A percentile compares a stretch with the other conserved stretches of the same genome.
phyloP scores from a whole-genome alignment of 345 rosid genomes.

The Eucalyptus grandis region DNA sequence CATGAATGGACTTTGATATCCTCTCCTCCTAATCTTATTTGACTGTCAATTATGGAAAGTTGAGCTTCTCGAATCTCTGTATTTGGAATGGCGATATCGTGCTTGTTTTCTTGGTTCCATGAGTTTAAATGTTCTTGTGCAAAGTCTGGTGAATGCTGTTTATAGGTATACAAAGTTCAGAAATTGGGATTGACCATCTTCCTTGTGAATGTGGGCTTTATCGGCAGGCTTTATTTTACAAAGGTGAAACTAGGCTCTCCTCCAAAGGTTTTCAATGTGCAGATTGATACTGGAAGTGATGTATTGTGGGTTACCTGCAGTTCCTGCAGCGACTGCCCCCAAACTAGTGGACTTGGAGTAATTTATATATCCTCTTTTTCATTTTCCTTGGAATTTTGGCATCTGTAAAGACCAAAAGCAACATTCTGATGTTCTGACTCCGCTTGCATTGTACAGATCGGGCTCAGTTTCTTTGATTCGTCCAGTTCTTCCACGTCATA shows the following conservation, averaged over 20 bases:
- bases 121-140: neutral
- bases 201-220: conserved; percentile 15
- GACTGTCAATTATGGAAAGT: neutral
- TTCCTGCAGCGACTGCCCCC: conserved; percentile 79
- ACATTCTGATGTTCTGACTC: neutral
- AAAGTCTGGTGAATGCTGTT: neutral
- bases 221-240: conserved; percentile 81
- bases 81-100: neutral
- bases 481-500: conserved; percentile 57
- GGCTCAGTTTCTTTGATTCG: conserved; percentile 67
- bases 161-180: neutral
- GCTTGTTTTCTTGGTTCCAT: neutral
- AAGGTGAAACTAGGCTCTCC: conserved; percentile 93
- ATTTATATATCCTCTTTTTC: conserved; percentile 7
- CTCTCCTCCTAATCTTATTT: neutral
- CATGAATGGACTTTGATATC: neutral
- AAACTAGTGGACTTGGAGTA: conserved; percentile 86
- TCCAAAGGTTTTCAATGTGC: conserved; percentile 91
- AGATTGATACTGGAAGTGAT: conserved; percentile 97
- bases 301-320: conserved; percentile 86
- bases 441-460: conserved; percentile 34
- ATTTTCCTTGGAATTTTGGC: neutral
- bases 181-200: conserved; percentile 40
- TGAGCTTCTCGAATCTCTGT: neutral
- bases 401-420: neutral